A percentile compares a stretch with the other conserved stretches of the same genome.
phyloP scores from a whole-genome alignment of 805 yeast genomes.

The Alloascoidea africana region DNA sequence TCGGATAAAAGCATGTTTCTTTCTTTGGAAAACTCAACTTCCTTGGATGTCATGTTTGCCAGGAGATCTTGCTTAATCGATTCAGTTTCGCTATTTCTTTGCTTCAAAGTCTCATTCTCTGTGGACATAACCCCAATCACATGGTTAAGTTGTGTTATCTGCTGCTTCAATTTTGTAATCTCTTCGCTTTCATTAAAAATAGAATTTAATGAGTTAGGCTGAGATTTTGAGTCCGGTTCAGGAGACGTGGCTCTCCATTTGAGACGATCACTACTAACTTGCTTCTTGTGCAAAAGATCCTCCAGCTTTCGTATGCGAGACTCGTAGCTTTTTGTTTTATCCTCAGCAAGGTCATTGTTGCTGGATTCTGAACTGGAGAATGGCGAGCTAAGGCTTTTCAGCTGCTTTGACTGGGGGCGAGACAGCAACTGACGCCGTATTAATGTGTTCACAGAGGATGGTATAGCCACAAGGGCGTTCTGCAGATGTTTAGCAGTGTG shows the following conservation, averaged over 20 bases:
- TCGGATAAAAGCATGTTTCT: constrained; percentile 33
- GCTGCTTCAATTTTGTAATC: neutral
- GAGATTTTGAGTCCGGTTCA: neutral
- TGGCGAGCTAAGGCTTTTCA: neutral
- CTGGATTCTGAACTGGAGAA: neutral
- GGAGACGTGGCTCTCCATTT: neutral
- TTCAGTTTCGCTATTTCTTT: constrained; percentile 14
- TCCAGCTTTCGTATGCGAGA: constrained; percentile 65
- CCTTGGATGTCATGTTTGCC: constrained; percentile 54
- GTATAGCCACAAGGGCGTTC: neutral
- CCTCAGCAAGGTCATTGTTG: constrained; percentile 14
- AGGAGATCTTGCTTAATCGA: constrained; percentile 45
- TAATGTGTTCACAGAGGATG: neutral
- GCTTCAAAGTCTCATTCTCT: constrained; percentile 9
- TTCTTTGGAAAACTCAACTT: constrained; percentile 40
- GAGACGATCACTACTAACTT: no score
- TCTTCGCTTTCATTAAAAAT: no score
- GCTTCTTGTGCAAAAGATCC: constrained; percentile 60
- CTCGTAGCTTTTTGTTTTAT: constrained; percentile 46
- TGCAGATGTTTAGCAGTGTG: neutral
- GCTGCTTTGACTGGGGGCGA: neutral
- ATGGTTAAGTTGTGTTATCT: neutral
- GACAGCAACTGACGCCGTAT: neutral
- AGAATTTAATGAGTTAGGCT: neutral
- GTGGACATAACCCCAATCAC: constrained; percentile 2